phyloP scores from a whole-genome alignment of 192 early-diverging fungal species.

The Rhizophagus prolifer region DNA sequence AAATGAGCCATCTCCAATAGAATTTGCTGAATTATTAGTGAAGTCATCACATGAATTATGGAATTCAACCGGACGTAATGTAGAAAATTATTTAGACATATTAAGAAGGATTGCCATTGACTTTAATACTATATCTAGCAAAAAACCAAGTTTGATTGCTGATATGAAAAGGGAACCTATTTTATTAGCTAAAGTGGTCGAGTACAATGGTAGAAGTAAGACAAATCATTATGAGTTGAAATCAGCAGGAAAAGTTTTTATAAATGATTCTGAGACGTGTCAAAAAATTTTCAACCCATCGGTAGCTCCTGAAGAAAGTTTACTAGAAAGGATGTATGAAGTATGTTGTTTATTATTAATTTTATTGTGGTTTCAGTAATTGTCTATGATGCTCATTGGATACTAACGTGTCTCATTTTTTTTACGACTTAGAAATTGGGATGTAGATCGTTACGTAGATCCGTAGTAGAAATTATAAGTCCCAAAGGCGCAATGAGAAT shows the following conservation, averaged over 20 bases:
- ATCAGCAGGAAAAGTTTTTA: constrained; percentile 64
- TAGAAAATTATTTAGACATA: constrained; percentile 68
- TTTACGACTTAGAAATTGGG: constrained; percentile 48
- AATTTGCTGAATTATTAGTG: constrained; percentile 67
- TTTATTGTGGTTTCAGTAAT: too few relatives aligned
- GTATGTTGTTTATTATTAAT: too few relatives aligned
- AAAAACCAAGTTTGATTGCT: constrained; percentile 36
- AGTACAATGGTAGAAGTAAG: constrained; percentile 34
- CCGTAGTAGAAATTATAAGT: constrained; percentile 55
- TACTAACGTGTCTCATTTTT: too few relatives aligned
- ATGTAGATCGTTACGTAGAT: constrained; percentile 60
- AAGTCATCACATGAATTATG: constrained; percentile 58
- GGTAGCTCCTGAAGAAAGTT: neutral
- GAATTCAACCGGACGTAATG: constrained; percentile 43
- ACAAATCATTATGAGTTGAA: constrained; percentile 54
- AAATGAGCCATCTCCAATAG: constrained; percentile 71
- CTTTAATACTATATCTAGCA: constrained; percentile 45
- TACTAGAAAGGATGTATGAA: too few relatives aligned
- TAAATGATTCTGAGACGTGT: constrained; percentile 76
- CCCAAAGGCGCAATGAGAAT: constrained; percentile 48
- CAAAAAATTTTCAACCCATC: constrained; percentile 75
- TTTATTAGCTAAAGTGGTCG: constrained; percentile 52
- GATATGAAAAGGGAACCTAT: constrained; percentile 64
- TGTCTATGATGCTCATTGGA: too few relatives aligned
- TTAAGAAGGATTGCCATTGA: constrained; percentile 74